Conservation (phyloP, 2,329 filamentous ascomycete species). For the Talaromyces sp. region DNA sequence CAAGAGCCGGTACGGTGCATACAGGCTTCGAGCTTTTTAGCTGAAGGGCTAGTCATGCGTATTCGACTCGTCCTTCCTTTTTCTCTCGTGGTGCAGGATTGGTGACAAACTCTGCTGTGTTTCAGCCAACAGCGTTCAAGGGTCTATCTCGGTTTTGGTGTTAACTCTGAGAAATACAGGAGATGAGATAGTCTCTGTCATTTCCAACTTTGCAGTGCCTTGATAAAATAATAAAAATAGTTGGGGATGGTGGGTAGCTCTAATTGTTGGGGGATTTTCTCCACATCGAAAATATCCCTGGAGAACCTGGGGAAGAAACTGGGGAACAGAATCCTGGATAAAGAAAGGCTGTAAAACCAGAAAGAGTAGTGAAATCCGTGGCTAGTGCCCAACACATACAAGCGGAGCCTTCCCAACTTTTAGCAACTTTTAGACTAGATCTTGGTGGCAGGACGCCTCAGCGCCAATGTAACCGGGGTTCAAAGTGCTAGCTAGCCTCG, state of each 20-base stretch:
- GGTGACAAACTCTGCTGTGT: neutral
- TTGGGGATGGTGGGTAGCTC: neutral
- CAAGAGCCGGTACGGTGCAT: neutral
- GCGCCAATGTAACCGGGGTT: neutral
- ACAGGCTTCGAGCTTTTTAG: neutral
- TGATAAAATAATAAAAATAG: neutral
- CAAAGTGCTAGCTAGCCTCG: neutral
- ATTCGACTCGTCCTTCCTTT: neutral
- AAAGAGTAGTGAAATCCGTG: too few relatives aligned
- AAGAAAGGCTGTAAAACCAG: too few relatives aligned
- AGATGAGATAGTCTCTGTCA: too few relatives aligned
- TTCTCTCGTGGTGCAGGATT: neutral
- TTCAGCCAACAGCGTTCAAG: neutral
- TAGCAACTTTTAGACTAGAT: neutral
- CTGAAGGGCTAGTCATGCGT: neutral
- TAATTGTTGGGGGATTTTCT: neutral
- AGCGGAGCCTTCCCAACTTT: neutral
- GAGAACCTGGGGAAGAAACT: neutral
- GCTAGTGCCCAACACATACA: neutral
- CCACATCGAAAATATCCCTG: neutral
- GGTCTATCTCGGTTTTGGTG: neutral
- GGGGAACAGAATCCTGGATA: neutral
- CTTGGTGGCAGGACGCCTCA: neutral
- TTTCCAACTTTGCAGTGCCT: neutral
- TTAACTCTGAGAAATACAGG: neutral